Evolutionary conservation across 768 basidiomycete species (phyloP).

Genomic region (Leccinum olivaceopallidum): DNA sequence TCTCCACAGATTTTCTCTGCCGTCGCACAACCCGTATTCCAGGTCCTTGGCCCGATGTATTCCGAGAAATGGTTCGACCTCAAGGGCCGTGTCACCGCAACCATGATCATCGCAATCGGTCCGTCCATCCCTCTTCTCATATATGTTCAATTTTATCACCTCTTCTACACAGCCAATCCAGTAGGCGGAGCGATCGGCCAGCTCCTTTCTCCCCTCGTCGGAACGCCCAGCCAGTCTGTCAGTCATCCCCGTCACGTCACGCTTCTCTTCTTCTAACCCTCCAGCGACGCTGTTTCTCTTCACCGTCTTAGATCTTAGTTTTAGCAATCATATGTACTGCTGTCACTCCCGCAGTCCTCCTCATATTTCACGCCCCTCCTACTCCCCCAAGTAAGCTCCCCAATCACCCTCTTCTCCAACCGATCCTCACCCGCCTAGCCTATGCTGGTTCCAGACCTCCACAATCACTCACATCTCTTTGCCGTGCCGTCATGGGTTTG

Average conservation of each 20-base stretch:
- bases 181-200: slow-evolving; percentile 75
- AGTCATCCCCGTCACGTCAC: slow-evolving; percentile 20
- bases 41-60: slow-evolving; percentile 77
- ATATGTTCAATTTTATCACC: not conserved
- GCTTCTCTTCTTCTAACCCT: not conserved
- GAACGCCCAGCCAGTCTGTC: slow-evolving; percentile 58
- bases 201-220: slow-evolving; percentile 64
- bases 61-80: slow-evolving; percentile 86
- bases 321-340: slow-evolving; percentile 72
- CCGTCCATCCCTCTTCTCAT: slow-evolving; percentile 3
- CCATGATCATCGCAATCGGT: slow-evolving; percentile 55
- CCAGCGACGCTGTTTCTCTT: not conserved
- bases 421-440: slow-evolving; percentile 39
- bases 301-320: slow-evolving; percentile 53
- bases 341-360: slow-evolving; percentile 54
- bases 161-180: slow-evolving; percentile 56
- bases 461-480: slow-evolving; percentile 52
- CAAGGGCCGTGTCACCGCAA: slow-evolving; percentile 75
- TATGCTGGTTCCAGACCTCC: slow-evolving; percentile 66
- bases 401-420: not conserved
- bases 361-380: slow-evolving; percentile 64
- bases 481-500: slow-evolving; percentile 52
- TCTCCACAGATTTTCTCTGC: slow-evolving; percentile 54
- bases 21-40: slow-evolving; percentile 70
- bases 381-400: slow-evolving; percentile 69